These are phyloP conservation scores for Pythium scleroteichum DNA, from an alignment of 352 stramenopile species.

Conservation along the genomic window DNA sequence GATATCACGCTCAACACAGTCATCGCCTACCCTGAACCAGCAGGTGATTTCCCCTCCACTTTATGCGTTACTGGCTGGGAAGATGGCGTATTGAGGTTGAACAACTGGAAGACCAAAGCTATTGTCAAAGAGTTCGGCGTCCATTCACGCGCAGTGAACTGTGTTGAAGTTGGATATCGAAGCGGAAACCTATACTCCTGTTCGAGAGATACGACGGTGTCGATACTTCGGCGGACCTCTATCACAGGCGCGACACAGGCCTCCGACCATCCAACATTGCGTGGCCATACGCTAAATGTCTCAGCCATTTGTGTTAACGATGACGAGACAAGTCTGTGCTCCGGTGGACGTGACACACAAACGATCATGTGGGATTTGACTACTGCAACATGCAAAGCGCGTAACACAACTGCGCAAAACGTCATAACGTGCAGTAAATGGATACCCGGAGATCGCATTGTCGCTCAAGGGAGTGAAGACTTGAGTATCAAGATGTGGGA, in stretches of 20 bases:
- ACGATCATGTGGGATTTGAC: constrained; percentile 78
- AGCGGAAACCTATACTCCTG: constrained; percentile 65
- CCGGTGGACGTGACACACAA: constrained; percentile 77
- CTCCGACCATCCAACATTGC: constrained; percentile 24
- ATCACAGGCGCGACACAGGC: not conserved
- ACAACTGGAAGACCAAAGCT: constrained; percentile 37
- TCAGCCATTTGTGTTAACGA: constrained; percentile 56
- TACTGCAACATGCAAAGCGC: constrained; percentile 45
- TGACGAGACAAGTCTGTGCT: constrained; percentile 64
- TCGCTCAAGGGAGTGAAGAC: constrained; percentile 83
- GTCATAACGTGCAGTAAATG: constrained; percentile 85
- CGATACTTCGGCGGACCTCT: constrained; percentile 35
- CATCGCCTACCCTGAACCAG: constrained; percentile 30
- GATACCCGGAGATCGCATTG: constrained; percentile 56
- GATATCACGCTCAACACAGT: constrained; percentile 55
- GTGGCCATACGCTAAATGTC: constrained; percentile 71
- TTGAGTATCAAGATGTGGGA: constrained; percentile 84
- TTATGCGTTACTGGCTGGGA: constrained; percentile 70
- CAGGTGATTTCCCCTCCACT: not conserved
- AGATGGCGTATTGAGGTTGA: constrained; percentile 57
- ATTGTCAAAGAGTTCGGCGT: constrained; percentile 45
- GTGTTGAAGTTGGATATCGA: constrained; percentile 44
- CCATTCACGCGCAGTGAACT: constrained; percentile 65
- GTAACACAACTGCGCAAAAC: constrained; percentile 80
- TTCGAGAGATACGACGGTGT: constrained; percentile 74